Evolutionary conservation across 2,329 filamentous ascomycete genomes (phyloP), one percentile per base, ranked within the genome.

Genomic region (Arthrobotrys pseudoclavata): DNA sequence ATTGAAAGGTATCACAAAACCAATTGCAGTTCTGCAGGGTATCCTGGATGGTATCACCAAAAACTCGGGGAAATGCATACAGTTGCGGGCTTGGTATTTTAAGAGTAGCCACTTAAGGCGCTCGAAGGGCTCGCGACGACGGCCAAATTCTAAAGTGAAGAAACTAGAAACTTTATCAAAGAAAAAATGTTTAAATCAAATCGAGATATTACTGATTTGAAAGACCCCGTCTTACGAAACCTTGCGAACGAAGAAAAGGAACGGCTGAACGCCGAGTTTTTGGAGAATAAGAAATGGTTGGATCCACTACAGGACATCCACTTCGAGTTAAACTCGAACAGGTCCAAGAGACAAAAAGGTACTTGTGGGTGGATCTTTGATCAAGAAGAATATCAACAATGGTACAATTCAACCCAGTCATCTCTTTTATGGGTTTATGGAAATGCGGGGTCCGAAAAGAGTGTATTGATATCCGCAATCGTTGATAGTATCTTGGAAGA

Each of bases 321-420:
- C 15, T 77, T 53, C 2, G 74, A 77, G 45, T 60, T 72, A 37
- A 69, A 55, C 15, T 52, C 61, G 34, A 77, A 74, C 29, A 24
- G 53, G 31, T 37, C 47, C n/a, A 62, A 57, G 24, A 57, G 74
- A 13, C 60, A 77, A 48, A 53, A 61, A 6, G 57, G 63, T 24
- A 77, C 74, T 22, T 68, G 68, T 52, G 60, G 22, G 22, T 77
- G 74, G 74, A 61, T 77, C 48, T 74, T 77, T 37, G 34, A 69
- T n/a, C 20, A 70, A 13, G n/a, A 48, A 7, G 74, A 66, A 34
- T 77, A 74, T 34, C 68, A 77, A 26, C 4, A 31, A 7, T 77
- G 68, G 68, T 67, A 67, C 24, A 34, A 37, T 20, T 45, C 48
- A 15, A 31, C 45, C 12, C 15, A 55, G 20, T 66, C 57, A 9